A percentile compares a stretch with the other conserved stretches of the same genome.
These are phyloP conservation scores for Cryptococcus amylolentus DNA, from an alignment of 1,284 basidiomycete genomes.

Conservation along the genomic window DNA sequence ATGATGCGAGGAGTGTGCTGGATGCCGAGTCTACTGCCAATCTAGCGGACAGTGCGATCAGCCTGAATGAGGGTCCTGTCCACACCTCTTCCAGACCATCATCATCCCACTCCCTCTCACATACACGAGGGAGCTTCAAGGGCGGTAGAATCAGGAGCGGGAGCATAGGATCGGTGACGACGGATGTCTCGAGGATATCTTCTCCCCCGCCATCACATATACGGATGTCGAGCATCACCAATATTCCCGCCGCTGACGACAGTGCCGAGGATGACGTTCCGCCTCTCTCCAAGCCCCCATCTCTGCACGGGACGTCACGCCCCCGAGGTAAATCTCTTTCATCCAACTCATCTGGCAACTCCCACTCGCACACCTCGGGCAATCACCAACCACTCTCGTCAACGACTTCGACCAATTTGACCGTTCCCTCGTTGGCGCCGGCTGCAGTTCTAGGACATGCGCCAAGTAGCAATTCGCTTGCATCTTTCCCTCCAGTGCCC, in stretches of 20 bases:
- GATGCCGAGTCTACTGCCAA: neutral
- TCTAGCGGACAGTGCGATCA: neutral
- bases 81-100: neutral
- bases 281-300: neutral
- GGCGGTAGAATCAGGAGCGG: conserved; percentile 21
- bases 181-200: conserved; percentile 20
- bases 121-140: neutral
- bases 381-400: conserved; percentile 16
- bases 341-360: conserved; percentile 24
- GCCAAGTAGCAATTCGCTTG: neutral
- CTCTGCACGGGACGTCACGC: conserved; percentile 6
- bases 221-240: conserved; percentile 5
- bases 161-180: conserved; percentile 28
- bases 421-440: conserved; percentile 28
- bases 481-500: conserved; percentile 37
- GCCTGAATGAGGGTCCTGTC: conserved; percentile 1
- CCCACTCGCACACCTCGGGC: conserved; percentile 15
- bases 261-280: neutral
- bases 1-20: conserved; percentile 14
- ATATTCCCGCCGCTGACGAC: conserved; percentile 1
- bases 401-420: conserved; percentile 23
- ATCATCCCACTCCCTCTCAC: neutral
- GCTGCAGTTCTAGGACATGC: conserved; percentile 15
- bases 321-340: conserved; percentile 38
- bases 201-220: conserved; percentile 17